Evolutionary conservation across 2,329 filamentous ascomycete genomes (phyloP).

Genomic region (Fusarium sulawesiense): DNA sequence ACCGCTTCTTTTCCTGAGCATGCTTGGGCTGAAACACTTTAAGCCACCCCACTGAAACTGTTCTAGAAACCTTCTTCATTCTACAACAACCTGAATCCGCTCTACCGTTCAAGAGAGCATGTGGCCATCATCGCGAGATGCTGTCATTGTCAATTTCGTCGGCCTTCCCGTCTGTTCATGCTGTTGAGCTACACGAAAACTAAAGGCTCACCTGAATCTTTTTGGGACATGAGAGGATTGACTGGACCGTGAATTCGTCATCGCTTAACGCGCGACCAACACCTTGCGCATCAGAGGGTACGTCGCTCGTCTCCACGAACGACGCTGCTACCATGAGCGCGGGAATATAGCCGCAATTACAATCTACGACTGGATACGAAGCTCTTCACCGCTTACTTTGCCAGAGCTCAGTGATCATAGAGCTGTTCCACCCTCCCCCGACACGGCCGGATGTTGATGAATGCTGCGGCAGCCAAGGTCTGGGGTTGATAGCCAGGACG

Average conservation of each 20-base stretch:
- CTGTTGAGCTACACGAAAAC: background rate
- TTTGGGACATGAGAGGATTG: background rate
- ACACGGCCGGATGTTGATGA: constrained; percentile 30
- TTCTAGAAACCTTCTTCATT: constrained; percentile 47
- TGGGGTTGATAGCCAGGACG: constrained; percentile 31
- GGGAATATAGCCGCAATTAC: constrained; percentile 34
- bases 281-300: background rate
- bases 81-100: constrained; percentile 23
- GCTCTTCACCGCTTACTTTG: constrained; percentile 31
- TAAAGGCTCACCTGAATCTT: background rate
- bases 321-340: constrained; percentile 39
- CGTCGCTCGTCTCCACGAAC: constrained; percentile 10
- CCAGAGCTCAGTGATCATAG: constrained; percentile 17
- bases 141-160: background rate
- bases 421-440: constrained; percentile 12
- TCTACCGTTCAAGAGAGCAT: constrained; percentile 21
- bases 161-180: constrained; percentile 7
- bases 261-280: background rate
- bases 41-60: constrained; percentile 36
- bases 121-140: background rate
- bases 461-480: constrained; percentile 25
- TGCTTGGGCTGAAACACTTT: constrained; percentile 42
- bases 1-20: constrained; percentile 33
- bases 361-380: constrained; percentile 28
- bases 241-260: background rate